Percentiles rank a stretch among this genome's conserved stretches.
Evolutionary conservation across 2,329 filamentous ascomycete genomes (phyloP).

Genomic region (Aspergillus persii): DNA sequence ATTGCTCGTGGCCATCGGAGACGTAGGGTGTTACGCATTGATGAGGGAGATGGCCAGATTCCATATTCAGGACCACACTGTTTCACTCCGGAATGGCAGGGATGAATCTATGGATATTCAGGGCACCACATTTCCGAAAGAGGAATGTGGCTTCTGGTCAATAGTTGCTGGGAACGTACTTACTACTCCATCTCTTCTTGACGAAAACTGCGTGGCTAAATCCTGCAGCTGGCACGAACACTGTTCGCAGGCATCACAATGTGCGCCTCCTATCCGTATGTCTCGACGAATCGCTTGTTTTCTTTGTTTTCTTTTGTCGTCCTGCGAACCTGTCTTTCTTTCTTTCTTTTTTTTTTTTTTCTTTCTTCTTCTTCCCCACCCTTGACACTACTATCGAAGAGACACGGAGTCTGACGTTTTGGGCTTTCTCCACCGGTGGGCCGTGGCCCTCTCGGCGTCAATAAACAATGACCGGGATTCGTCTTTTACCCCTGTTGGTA

Average conservation of each 20-base stretch:
- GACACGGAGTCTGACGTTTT: background rate
- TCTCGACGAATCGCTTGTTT: background rate
- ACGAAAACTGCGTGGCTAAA: background rate
- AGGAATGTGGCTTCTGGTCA: background rate
- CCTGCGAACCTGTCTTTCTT: background rate
- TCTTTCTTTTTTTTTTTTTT: background rate
- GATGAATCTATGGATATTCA: background rate
- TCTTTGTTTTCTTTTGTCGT: background rate
- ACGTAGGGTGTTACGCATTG: background rate
- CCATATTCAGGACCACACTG: background rate
- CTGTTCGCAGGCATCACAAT: background rate
- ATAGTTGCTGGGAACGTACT: background rate
- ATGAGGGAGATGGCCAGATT: background rate
- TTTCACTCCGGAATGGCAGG: slow-evolving; percentile 3
- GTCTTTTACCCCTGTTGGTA: background rate
- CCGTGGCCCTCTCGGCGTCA: background rate
- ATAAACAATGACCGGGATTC: background rate
- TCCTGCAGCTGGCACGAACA: background rate
- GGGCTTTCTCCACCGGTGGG: background rate
- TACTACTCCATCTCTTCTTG: background rate
- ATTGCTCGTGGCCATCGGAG: background rate
- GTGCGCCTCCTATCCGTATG: background rate
- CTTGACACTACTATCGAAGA: background rate
- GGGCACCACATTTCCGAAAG: background rate
- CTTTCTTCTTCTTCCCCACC: background rate